Evolutionary conservation across 345 rosid species (phyloP).

Genomic region (Salix suchowensis): DNA sequence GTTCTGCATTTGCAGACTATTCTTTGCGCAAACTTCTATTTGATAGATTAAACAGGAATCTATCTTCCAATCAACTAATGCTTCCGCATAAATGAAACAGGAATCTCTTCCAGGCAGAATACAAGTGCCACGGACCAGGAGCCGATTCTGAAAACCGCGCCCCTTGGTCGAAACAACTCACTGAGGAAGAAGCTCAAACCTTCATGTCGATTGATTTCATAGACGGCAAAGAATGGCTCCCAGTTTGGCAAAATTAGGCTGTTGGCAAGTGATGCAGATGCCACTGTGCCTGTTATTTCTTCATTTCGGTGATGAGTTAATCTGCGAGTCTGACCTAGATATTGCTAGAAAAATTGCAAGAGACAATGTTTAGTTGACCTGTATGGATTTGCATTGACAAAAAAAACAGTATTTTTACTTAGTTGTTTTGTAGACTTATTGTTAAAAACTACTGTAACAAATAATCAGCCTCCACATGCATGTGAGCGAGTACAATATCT

Average conservation of each 20-base stretch:
- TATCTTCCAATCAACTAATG: not conserved
- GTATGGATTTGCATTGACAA: too few relatives aligned
- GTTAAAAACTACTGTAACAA: too few relatives aligned
- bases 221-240: conserved; percentile 77
- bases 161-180: conserved; percentile 63
- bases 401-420: too few relatives aligned
- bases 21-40: not conserved
- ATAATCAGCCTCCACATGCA: too few relatives aligned
- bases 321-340: too few relatives aligned
- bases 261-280: not conserved
- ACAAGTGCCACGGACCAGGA: conserved; percentile 73
- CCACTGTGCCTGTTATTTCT: not conserved
- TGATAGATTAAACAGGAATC: not conserved
- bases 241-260: conserved; percentile 34
- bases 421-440: too few relatives aligned
- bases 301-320: not conserved
- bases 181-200: conserved; percentile 48
- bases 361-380: too few relatives aligned
- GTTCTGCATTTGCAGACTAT: not conserved
- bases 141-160: conserved; percentile 38
- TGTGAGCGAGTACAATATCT: too few relatives aligned
- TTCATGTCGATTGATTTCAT: conserved; percentile 66
- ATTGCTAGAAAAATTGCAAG: too few relatives aligned
- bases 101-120: conserved; percentile 63
- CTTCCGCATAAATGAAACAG: conserved; percentile 19